Percentiles rank a stretch among this genome's conserved stretches.
Evolutionary conservation across 345 rosid species (phyloP).

Genomic region (Salix koriyanagi): DNA sequence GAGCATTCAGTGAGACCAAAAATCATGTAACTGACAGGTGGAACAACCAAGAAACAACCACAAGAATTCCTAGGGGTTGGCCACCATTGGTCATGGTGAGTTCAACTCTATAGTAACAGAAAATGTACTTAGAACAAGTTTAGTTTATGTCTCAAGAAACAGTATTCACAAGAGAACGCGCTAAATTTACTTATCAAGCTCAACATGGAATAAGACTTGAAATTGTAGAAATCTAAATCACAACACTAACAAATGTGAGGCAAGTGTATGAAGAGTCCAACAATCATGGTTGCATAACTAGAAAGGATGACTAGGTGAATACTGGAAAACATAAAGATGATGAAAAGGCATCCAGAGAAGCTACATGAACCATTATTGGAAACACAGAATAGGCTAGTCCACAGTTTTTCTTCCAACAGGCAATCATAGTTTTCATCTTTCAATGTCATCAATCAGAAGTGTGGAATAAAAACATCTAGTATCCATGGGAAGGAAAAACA

Average conservation of each 20-base stretch:
- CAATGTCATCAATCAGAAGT: neutral
- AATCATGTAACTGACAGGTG: neutral
- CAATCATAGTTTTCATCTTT: neutral
- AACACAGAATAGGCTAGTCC: neutral
- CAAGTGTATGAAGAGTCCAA: neutral
- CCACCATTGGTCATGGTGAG: neutral
- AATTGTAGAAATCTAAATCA: neutral
- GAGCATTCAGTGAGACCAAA: neutral
- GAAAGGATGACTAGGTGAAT: neutral
- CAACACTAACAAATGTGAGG: neutral
- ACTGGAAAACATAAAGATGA: neutral
- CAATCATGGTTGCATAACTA: neutral
- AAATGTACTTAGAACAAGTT: neutral
- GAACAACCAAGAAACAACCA: neutral
- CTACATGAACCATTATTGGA: neutral
- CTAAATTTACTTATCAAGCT: neutral
- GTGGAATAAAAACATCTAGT: neutral
- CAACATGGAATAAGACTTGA: neutral
- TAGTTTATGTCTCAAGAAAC: neutral
- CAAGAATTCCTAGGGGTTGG: neutral
- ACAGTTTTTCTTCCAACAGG: neutral
- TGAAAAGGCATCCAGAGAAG: neutral
- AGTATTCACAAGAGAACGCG: neutral
- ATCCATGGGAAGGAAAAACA: neutral
- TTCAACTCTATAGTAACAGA: conserved; percentile 4